Base-by-base conservation (phyloP, 148 eudicot species). In the Linanthus parryae region DNA sequence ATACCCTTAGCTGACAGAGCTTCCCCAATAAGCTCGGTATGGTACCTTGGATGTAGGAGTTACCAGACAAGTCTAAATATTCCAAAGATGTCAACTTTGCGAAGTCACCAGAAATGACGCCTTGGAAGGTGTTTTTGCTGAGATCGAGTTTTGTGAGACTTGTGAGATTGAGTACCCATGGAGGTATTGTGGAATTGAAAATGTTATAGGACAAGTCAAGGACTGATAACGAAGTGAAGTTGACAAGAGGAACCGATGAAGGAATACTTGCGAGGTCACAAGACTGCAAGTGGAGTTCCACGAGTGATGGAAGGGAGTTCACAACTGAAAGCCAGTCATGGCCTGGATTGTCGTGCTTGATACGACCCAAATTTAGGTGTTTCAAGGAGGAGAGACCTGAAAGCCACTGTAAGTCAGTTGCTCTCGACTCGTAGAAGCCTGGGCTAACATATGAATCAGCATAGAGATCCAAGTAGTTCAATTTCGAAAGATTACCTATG, bases 141-240 rank as follows among this genome's bases (percentile, higher is more conserved):
- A 62, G 34, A 24, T 52, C 61, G 39, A 63, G 61, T 2, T 47
- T 15, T 14, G 41, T 12, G 13, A 62, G 59, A 37, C 35, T 25
- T 13, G 16, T 49, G 1, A 60, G 41, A 30, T 63, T 63, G 53
- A 63, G 55, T 18, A 65, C 11, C 70, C 70, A 66, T 1, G 35
- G 1, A 4, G 70, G 70, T 3, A 66, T 25, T 9, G 70, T 33
- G 25, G 59, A 42, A 33, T 66, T 52, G 54, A 66, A 66, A 15
- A 23, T 48, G 37, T 66, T 66, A 45, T 44, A n/a, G 22, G 64
- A 35, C 15, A 66, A 54, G 19, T 66, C 64, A 52, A 66, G 64
- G 0, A 52, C 42, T 2, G 12, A 44, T 16, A 66, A 48, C 12
- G 64, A 52, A 9, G 64, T 58, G 4, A 66, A 44, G 31, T 66